These are phyloP conservation scores for Circinella umbellata DNA, from an alignment of 371 early-diverging fungal genomes.

Conservation along the genomic window DNA sequence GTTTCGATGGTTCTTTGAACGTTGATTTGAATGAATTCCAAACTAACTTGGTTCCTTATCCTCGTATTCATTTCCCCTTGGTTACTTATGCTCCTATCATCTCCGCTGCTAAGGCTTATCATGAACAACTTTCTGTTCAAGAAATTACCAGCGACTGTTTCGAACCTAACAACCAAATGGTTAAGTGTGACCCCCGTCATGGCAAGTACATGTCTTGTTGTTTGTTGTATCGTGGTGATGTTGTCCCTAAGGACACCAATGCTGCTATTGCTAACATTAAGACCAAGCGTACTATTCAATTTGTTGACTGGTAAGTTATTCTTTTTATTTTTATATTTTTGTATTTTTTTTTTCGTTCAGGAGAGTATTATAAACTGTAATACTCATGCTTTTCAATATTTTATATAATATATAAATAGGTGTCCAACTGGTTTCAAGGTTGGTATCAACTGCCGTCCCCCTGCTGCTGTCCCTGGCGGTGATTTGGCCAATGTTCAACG, in stretches of 20 bases:
- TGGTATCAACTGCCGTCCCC: constrained; percentile 90
- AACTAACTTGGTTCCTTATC: constrained; percentile 96
- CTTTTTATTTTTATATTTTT: too few species aligned
- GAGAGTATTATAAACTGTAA: too few species aligned
- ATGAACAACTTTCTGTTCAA: constrained; percentile 86
- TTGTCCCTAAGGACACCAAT: constrained; percentile 83
- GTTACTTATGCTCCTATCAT: constrained; percentile 94
- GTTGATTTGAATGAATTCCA: constrained; percentile 97
- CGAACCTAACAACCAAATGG: constrained; percentile 95
- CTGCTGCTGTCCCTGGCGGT: constrained; percentile 87
- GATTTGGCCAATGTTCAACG: constrained; percentile 88
- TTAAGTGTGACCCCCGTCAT: constrained; percentile 91
- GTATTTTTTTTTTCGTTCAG: too few species aligned
- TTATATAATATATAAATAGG: constrained; percentile 96
- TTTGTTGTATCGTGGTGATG: constrained; percentile 93
- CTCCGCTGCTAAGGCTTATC: constrained; percentile 88
- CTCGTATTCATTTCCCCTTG: constrained; percentile 94
- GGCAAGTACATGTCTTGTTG: constrained; percentile 97
- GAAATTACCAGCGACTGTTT: constrained; percentile 93
- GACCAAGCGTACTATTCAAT: constrained; percentile 89
- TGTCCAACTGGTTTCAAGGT: constrained; percentile 89
- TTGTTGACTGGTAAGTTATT: constrained; percentile 84
- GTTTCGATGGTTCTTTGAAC: constrained; percentile 96
- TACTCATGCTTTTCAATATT: constrained; percentile 19
- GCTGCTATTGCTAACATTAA: constrained; percentile 87